Base-by-base conservation (phyloP, 2,329 filamentous ascomycete genomes). In the Chaetoscypha palmicola region DNA sequence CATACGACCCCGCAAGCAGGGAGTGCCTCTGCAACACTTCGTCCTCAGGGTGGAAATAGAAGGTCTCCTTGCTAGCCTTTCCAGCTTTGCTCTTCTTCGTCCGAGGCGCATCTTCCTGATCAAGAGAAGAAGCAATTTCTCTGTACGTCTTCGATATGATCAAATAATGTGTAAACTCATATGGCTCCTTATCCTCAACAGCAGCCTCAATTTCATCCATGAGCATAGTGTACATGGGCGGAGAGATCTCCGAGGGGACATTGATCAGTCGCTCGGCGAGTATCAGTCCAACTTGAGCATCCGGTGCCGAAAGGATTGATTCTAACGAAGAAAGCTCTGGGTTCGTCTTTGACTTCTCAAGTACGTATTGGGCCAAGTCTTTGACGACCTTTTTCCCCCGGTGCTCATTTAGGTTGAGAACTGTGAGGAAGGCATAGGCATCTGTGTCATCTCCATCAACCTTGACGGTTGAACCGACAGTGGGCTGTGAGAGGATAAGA, bases 21-120 rank as follows among this genome's bases (percentile, higher is more conserved):
- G 88, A 85, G 66, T 91, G 76, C 60, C 79, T 80, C 53, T 92
- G 80, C 57, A 96, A 68, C 40, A 91, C 77, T 70, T 97, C 92
- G 60, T 98, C 92, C 67, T 98, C 92, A 0, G 89, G 84, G 63
- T 98, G 92, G 71, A 97, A 98, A 66, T 90, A 94, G 66, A 89
- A 94, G 24, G 77, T 71, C 57, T 84, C 76, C 7, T 71, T 67
- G 40, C 73, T 71, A 47, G 75, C 66, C 62, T 74, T 75, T 62
- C 76, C 80, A 50, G 72, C 77, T 68, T 83, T 85, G 67, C 85
- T 90, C 55, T 71, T 68, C 66, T 77, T 80, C 57, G 74, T 73
- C 51, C 80, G 74, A 28, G 69, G 68, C 5, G 70, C 68, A 33
- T 77, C 74, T 59, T 84, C 79, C 42, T 76, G 71, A 54, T 91